Evolutionary conservation across 345 rosid species (phyloP), one percentile per base, ranked within the genome.

Genomic region (Bretschneidera sinensis): DNA sequence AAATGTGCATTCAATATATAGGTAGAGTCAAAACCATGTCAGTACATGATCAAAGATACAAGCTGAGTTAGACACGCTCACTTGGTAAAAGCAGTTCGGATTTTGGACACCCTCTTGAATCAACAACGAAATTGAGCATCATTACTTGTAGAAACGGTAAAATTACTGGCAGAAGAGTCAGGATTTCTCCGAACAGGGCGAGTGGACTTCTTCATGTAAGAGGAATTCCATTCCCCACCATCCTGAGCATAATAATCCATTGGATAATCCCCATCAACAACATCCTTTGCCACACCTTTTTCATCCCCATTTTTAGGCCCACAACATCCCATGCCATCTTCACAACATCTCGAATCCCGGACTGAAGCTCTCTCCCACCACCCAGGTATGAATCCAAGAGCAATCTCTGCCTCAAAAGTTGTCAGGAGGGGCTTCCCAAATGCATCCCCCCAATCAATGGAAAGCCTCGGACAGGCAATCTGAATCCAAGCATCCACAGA

Each of bases 181-280:
- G 57, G 43, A 24, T 35, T 74, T 61, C 73, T 79, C 50, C 78
- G 70, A 55, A 24, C 13, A 7, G 84, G 79, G 43, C 85, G 87
- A 33, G 74, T 69, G 13, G 67, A 16, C 77, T 87, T 92, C 80
- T 83, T 89, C 57, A 76, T 73, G 69, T 92, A 84, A 13, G 94
- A 79, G 1, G 98, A 92, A 74, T 89, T 89, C 97, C 98, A 89
- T 21, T 84, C 94, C 28, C 97, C 98, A 48, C 98, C 98, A 58
- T 92, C 88, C 71, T 89, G 91, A 15, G 97, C 96, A 75, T 85
- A 89, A 61, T 92, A 92, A 77, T 92, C 97, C 98, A 92, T 89
- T 0, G 97, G 96, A 67, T 92, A 89, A 59, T 85, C 92, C 28
- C 88, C 89, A 23, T 51, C 71, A 11, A 66, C 61, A 21, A 17